phyloP scores from a whole-genome alignment of 768 basidiomycete species.

The Tricholoma flavovirens region DNA sequence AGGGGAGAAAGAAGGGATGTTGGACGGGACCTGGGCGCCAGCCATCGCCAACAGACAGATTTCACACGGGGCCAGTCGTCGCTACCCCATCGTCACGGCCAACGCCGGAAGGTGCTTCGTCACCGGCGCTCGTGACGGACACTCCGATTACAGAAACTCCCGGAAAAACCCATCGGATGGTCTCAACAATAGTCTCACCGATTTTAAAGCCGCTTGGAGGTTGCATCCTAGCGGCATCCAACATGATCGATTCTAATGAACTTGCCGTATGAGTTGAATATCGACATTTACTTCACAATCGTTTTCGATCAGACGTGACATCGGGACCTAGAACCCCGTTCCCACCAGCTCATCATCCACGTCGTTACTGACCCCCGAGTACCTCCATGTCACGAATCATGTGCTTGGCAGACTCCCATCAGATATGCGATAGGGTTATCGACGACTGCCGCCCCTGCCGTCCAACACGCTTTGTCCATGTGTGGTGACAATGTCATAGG shows the following conservation, averaged over 20 bases:
- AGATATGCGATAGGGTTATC: background rate
- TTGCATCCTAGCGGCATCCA: too few species aligned
- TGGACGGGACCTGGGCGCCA: slow-evolving; percentile 43
- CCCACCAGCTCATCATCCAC: background rate
- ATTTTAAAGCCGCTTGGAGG: too few species aligned
- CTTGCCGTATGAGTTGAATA: too few species aligned
- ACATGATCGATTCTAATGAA: too few species aligned
- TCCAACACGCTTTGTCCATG: background rate
- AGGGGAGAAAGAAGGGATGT: slow-evolving; percentile 35
- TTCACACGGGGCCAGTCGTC: slow-evolving; percentile 47
- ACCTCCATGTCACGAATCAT: background rate
- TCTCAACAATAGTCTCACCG: background rate
- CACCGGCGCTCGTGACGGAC: slow-evolving; percentile 52
- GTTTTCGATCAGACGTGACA: slow-evolving; percentile 1
- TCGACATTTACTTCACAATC: background rate
- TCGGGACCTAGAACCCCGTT: background rate
- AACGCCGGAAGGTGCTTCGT: slow-evolving; percentile 53
- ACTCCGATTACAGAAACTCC: slow-evolving; percentile 33
- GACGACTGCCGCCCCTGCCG: background rate
- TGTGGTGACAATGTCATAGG: background rate
- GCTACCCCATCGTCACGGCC: slow-evolving; percentile 55
- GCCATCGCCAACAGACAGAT: slow-evolving; percentile 50
- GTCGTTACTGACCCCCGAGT: slow-evolving; percentile 1
- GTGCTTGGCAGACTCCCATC: background rate
- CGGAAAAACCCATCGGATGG: background rate